Conservation (phyloP, 2,329 filamentous ascomycete species). For the Aphanocladium album region DNA sequence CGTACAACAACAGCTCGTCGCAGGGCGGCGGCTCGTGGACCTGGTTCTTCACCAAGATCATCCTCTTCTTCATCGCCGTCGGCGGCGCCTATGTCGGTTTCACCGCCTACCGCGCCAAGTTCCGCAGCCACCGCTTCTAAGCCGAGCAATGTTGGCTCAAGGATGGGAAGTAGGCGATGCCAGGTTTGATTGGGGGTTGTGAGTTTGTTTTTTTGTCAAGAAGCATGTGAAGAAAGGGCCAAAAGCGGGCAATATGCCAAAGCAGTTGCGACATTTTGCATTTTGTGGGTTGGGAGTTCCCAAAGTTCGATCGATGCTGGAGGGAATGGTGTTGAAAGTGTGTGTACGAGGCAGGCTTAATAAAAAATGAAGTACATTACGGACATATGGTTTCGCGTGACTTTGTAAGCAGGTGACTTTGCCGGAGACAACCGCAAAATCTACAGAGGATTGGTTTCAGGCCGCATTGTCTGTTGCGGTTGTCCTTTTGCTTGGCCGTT, state of each 20-base stretch:
- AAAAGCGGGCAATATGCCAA: conserved; percentile 3
- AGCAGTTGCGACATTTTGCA: not conserved
- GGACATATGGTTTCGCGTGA: not conserved
- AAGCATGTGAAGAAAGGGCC: not conserved
- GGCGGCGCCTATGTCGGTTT: conserved; percentile 80
- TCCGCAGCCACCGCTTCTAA: conserved; percentile 55
- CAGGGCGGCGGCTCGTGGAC: conserved; percentile 49
- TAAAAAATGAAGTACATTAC: not conserved
- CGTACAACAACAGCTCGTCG: conserved; percentile 26
- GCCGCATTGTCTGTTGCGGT: not conserved
- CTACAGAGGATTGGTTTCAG: too few relatives aligned
- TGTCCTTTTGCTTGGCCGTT: not conserved
- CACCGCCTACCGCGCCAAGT: conserved; percentile 71
- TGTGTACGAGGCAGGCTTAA: conserved; percentile 1
- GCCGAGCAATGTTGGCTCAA: not conserved
- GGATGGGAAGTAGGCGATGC: not conserved
- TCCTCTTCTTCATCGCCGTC: conserved; percentile 66
- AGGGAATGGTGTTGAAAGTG: not conserved
- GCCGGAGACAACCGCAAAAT: too few relatives aligned
- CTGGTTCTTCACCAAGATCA: conserved; percentile 71
- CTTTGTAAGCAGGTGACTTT: too few relatives aligned
- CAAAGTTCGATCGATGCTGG: not conserved
- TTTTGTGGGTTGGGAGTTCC: not conserved
- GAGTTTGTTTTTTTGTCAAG: not conserved
- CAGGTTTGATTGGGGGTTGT: not conserved